Evolutionary conservation across 1,284 basidiomycete species (phyloP).

Genomic region (Athelia psychrophila): DNA sequence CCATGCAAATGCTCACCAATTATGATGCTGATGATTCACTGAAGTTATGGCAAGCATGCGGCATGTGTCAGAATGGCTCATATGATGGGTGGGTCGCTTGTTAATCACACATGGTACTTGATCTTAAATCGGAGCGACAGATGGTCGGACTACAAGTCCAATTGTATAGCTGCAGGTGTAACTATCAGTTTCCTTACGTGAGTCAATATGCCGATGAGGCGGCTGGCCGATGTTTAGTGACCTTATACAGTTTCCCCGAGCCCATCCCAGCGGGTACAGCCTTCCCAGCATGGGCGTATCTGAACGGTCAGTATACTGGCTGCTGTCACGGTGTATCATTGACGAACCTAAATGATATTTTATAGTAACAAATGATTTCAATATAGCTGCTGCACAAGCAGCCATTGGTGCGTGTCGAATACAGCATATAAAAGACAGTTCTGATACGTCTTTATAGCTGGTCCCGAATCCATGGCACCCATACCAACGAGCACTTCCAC

Average conservation of each 20-base stretch:
- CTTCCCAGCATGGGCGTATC: conserved; percentile 28
- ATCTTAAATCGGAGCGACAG: conserved; percentile 21
- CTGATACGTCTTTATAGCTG: not conserved
- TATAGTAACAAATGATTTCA: conserved; percentile 3
- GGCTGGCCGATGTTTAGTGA: not conserved
- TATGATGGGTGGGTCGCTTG: conserved; percentile 11
- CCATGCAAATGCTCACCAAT: too few relatives aligned
- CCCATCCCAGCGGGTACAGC: conserved; percentile 21
- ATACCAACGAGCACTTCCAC: too few relatives aligned
- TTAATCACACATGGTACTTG: conserved; percentile 3
- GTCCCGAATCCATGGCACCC: too few relatives aligned
- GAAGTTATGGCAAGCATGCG: too few relatives aligned
- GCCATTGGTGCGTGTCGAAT: not conserved
- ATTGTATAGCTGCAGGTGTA: conserved; percentile 16
- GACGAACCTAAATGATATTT: too few relatives aligned
- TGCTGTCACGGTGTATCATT: too few relatives aligned
- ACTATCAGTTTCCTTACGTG: conserved; percentile 1
- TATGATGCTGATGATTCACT: too few relatives aligned
- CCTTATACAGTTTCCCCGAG: not conserved
- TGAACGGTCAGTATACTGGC: too few relatives aligned
- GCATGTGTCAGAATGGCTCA: conserved; percentile 24
- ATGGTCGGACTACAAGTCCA: conserved; percentile 25
- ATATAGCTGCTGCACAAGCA: not conserved
- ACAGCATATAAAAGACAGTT: not conserved
- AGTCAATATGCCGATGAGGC: too few relatives aligned